Percentiles rank a stretch among this genome's conserved stretches.
These are phyloP conservation scores for Chenopodium berlandieri DNA, from an alignment of 148 eudicot genomes.

Conservation along the genomic window DNA sequence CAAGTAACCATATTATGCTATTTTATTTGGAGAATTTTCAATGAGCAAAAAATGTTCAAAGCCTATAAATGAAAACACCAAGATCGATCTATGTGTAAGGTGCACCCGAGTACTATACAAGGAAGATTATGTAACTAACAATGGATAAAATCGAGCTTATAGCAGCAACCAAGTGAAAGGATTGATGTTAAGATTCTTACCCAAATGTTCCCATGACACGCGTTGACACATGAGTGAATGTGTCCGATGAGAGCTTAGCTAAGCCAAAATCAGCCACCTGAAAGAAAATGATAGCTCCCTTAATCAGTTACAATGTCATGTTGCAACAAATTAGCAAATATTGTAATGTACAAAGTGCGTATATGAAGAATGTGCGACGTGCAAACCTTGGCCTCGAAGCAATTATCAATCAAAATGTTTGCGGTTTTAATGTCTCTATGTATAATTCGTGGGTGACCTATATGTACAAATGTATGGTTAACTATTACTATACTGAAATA, in stretches of 20 bases:
- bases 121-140: no score
- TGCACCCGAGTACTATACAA: no score
- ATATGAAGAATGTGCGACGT: background rate
- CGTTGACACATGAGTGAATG: slow-evolving; percentile 76
- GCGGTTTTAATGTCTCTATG: slow-evolving; percentile 83
- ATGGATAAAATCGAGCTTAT: no score
- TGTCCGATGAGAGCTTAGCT: slow-evolving; percentile 74
- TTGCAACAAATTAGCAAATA: background rate
- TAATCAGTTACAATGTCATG: background rate
- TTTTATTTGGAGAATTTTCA: no score
- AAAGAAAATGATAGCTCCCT: background rate
- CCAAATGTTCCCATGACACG: slow-evolving; percentile 98
- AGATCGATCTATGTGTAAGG: no score
- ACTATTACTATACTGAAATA: background rate
- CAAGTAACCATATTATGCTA: no score
- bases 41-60: no score
- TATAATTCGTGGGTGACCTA: slow-evolving; percentile 79
- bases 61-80: no score
- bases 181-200: slow-evolving; percentile 29
- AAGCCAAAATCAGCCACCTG: slow-evolving; percentile 95
- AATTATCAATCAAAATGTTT: slow-evolving; percentile 61
- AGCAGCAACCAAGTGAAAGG: no score
- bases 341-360: background rate
- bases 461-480: slow-evolving; percentile 1
- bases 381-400: slow-evolving; percentile 74